These are phyloP conservation scores for Aspergillus candidus DNA, from an alignment of 2,329 filamentous ascomycete genomes.

Conservation along the genomic window DNA sequence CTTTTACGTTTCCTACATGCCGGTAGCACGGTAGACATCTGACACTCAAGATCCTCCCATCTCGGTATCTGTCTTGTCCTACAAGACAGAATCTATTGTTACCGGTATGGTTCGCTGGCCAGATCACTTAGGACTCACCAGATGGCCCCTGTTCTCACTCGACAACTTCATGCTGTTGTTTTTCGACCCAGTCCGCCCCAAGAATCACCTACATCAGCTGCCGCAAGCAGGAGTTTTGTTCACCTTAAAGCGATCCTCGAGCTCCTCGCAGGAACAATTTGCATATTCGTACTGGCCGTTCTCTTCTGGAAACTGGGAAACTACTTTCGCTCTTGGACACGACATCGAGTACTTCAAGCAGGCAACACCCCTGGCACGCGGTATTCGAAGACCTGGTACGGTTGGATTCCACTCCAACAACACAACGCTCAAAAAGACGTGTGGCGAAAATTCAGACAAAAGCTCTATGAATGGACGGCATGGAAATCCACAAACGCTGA, in stretches of 20 bases:
- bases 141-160: slow-evolving; percentile 28
- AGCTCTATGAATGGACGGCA: slow-evolving; percentile 21
- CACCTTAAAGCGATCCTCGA: slow-evolving; percentile 26
- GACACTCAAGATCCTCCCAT: too few relatives aligned
- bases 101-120: slow-evolving; percentile 13
- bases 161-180: slow-evolving; percentile 21
- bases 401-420: slow-evolving; percentile 32
- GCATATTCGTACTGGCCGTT: slow-evolving; percentile 34
- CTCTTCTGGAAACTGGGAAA: slow-evolving; percentile 36
- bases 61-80: too few relatives aligned
- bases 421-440: slow-evolving; percentile 25
- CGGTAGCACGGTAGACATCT: too few relatives aligned
- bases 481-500: slow-evolving; percentile 33
- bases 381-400: slow-evolving; percentile 39
- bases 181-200: slow-evolving; percentile 21
- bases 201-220: slow-evolving; percentile 16
- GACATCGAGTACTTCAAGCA: slow-evolving; percentile 25
- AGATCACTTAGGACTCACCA: slow-evolving; percentile 4
- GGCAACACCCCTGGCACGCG: slow-evolving; percentile 27
- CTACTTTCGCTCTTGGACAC: slow-evolving; percentile 32
- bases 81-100: slow-evolving; percentile 12
- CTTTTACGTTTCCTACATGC: too few relatives aligned
- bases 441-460: slow-evolving; percentile 15
- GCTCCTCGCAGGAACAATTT: slow-evolving; percentile 32
- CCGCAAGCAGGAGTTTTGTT: slow-evolving; percentile 22